Evolutionary conservation across 2,329 filamentous ascomycete species (phyloP).

Genomic region (Aureobasidium sp.): DNA sequence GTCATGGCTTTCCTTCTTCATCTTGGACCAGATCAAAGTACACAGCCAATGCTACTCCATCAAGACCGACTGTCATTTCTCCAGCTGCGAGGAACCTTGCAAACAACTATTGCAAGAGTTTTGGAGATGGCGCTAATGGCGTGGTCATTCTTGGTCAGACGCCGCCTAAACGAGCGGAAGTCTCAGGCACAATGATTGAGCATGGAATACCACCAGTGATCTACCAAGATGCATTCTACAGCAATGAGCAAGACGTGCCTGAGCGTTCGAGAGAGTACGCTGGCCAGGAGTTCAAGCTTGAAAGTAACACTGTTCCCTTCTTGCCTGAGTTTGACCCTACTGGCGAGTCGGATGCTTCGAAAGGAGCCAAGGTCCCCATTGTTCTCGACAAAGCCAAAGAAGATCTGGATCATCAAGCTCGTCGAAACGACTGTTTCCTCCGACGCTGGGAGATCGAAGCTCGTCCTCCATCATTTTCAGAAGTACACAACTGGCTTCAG

Average conservation of each 20-base stretch:
- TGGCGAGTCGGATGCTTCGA: slow-evolving; percentile 50
- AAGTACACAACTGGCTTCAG: slow-evolving; percentile 64
- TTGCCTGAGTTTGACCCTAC: slow-evolving; percentile 67
- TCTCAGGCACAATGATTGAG: slow-evolving; percentile 52
- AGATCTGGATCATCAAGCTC: slow-evolving; percentile 44
- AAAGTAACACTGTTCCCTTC: slow-evolving; percentile 68
- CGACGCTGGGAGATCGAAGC: slow-evolving; percentile 70
- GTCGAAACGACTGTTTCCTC: slow-evolving; percentile 54
- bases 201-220: slow-evolving; percentile 59
- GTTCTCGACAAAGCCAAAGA: slow-evolving; percentile 47
- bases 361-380: slow-evolving; percentile 45
- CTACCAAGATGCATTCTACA: slow-evolving; percentile 82
- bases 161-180: slow-evolving; percentile 39
- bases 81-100: background rate
- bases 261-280: slow-evolving; percentile 73
- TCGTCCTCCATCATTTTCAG: slow-evolving; percentile 61
- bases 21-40: slow-evolving; percentile 31
- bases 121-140: background rate
- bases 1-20: background rate
- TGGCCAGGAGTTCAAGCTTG: slow-evolving; percentile 74
- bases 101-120: background rate
- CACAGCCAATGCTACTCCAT: slow-evolving; percentile 19
- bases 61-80: background rate
- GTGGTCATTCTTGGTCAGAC: slow-evolving; percentile 31
- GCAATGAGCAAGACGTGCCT: slow-evolving; percentile 76